Evolutionary conservation across 1,139 yeast species (phyloP).

Genomic region (Saccharomycopsis crataegensis): DNA sequence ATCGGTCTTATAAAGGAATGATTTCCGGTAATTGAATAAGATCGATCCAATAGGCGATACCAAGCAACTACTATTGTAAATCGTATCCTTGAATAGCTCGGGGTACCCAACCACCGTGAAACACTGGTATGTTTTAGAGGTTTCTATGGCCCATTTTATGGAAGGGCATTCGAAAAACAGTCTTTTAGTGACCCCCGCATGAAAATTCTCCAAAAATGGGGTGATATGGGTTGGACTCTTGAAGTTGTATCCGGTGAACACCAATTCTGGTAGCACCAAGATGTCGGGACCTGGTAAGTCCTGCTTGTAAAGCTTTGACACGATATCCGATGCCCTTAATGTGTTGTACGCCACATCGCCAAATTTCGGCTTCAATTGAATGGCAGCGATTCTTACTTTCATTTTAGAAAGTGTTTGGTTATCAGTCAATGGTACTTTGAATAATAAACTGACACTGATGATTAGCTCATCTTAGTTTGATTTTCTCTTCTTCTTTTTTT

Average conservation of each 20-base stretch:
- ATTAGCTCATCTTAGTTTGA: not conserved
- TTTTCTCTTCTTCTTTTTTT: not conserved
- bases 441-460: too few relatives aligned
- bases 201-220: slow-evolving; percentile 48
- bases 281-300: slow-evolving; percentile 39
- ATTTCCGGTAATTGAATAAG: slow-evolving; percentile 65
- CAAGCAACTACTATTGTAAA: slow-evolving; percentile 70
- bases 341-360: slow-evolving; percentile 55
- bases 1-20: slow-evolving; percentile 74
- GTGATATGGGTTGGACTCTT: slow-evolving; percentile 40
- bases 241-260: slow-evolving; percentile 81
- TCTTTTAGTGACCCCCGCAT: slow-evolving; percentile 11
- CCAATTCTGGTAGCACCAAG: slow-evolving; percentile 74
- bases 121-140: slow-evolving; percentile 47
- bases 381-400: slow-evolving; percentile 50
- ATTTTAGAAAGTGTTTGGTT: slow-evolving; percentile 22
- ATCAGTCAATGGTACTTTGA: too few relatives aligned
- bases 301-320: slow-evolving; percentile 27
- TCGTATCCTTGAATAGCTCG: slow-evolving; percentile 36
- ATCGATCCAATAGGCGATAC: slow-evolving; percentile 52
- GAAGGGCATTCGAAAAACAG: slow-evolving; percentile 34
- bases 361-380: slow-evolving; percentile 61
- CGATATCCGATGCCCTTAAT: slow-evolving; percentile 37
- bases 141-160: slow-evolving; percentile 47
- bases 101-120: slow-evolving; percentile 83